Evolutionary conservation across 805 yeast species (phyloP), one percentile per base, ranked within the genome.

Genomic region (Metschnikowia lachancei): DNA sequence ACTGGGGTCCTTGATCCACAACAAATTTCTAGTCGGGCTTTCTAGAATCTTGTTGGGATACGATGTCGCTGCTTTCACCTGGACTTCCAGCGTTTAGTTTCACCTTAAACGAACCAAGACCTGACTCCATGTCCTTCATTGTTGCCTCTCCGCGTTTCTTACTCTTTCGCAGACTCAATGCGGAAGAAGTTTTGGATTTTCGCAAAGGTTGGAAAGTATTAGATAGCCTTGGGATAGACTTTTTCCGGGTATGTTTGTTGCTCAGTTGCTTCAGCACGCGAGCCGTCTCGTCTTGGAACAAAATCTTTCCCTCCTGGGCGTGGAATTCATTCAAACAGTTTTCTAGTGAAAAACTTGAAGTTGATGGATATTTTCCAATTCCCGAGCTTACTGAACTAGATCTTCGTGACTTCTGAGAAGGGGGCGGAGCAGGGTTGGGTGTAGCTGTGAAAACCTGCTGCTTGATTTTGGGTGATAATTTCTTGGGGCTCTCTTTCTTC

Each of bases 91-190:
- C 10, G 12, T 45, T 43, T 18, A 51, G 51, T 16, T 56, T 51
- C 12, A 63, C 46, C 38, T 64, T 55, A 28, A 64, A 64, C 41
- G 62, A 62, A 28, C 53, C 52, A 36, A 66, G 58, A 1, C 71
- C 69, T 3, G 65, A 56, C 49, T 63, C 59, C 64, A 66, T 61
- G 46, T 53, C 58, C 41, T 58, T 59, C 22, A 54, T 37, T 11
- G 45, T 47, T 35, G 53, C 52, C 7, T 58, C 56, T 7, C 41
- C 38, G 12, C 51, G 30, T 22, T 39, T 42, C 28, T 16, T 36
- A 18, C 30, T 26, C 4, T 29, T 14, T 35, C 39, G 41, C 38
- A 46, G 36, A 24, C 52, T 39, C 19, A 49, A 32, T 18, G 48
- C 46, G 17, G 50, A 22, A 3, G 54, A 32, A 3, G 52, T 45